A percentile compares a stretch with the other conserved stretches of the same genome.
These are phyloP conservation scores for Mesotaenium endlicherianum DNA, from an alignment of 139 green algal species.

Conservation along the genomic window DNA sequence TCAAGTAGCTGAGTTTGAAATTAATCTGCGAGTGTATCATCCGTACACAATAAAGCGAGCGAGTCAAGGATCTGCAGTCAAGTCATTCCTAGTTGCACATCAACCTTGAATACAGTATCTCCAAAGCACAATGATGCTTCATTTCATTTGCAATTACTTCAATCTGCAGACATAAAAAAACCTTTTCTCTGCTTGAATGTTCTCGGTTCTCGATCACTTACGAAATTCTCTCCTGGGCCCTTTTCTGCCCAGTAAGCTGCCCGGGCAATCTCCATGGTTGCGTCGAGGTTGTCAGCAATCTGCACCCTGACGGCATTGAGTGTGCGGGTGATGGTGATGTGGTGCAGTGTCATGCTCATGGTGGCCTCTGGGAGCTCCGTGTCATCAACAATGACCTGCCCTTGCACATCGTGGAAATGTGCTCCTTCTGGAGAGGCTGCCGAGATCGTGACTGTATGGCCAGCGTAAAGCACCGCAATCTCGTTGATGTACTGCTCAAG, in stretches of 20 bases:
- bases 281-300: neutral
- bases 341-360: constrained; percentile 1
- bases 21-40: constrained; percentile 11
- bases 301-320: neutral
- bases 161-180: too few relatives aligned
- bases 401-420: neutral
- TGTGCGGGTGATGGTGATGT: neutral
- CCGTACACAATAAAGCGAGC: too few relatives aligned
- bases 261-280: neutral
- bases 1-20: neutral
- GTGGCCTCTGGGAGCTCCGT: neutral
- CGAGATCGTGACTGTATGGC: neutral
- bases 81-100: too few relatives aligned
- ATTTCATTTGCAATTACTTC: too few relatives aligned
- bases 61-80: too few relatives aligned
- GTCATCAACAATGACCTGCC: constrained; percentile 8
- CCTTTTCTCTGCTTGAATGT: too few relatives aligned
- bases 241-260: constrained; percentile 6
- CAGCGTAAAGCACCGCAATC: constrained; percentile 1
- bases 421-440: neutral
- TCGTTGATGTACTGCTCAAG: constrained; percentile 45
- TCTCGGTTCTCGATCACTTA: too few relatives aligned
- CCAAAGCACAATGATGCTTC: too few relatives aligned
- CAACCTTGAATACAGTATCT: too few relatives aligned
- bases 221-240: neutral